These are phyloP conservation scores for Russula foetens DNA, from an alignment of 768 basidiomycete genomes.

Conservation along the genomic window DNA sequence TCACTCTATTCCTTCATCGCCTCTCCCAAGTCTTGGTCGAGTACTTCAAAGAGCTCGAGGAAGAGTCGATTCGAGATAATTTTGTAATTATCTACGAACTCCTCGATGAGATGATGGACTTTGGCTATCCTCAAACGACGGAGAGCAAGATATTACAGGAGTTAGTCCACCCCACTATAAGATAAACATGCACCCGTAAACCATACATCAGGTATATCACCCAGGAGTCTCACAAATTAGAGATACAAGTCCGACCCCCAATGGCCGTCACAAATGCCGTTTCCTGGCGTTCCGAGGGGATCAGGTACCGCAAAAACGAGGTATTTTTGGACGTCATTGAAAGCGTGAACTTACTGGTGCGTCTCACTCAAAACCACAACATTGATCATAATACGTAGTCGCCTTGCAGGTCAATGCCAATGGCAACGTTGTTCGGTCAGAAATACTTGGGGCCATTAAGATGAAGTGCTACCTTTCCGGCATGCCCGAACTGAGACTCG, in stretches of 20 bases:
- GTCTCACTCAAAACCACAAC: constrained; percentile 21
- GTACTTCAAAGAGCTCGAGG: constrained; percentile 99
- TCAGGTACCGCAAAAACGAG: constrained; percentile 96
- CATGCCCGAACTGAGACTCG: constrained; percentile 96
- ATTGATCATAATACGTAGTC: background rate
- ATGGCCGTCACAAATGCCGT: constrained; percentile 98
- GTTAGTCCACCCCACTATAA: constrained; percentile 29
- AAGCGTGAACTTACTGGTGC: constrained; percentile 88
- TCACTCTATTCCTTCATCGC: constrained; percentile 93
- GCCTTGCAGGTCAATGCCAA: constrained; percentile 79
- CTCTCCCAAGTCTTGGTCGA: constrained; percentile 89
- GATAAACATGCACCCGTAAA: background rate
- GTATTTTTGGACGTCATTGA: constrained; percentile 98
- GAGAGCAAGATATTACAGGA: constrained; percentile 99
- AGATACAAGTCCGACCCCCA: constrained; percentile 76
- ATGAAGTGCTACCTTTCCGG: constrained; percentile 99
- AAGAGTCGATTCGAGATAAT: constrained; percentile 98
- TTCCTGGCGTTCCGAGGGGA: constrained; percentile 96
- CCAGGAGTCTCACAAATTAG: constrained; percentile 95
- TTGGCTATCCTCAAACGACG: constrained; percentile 97
- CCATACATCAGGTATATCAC: constrained; percentile 76
- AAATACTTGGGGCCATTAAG: constrained; percentile 97
- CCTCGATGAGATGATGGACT: constrained; percentile 99
- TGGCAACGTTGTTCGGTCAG: constrained; percentile 93
- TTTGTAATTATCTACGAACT: constrained; percentile 99